These are phyloP conservation scores for Murraya paniculata DNA, from an alignment of 345 rosid genomes.

Conservation along the genomic window DNA sequence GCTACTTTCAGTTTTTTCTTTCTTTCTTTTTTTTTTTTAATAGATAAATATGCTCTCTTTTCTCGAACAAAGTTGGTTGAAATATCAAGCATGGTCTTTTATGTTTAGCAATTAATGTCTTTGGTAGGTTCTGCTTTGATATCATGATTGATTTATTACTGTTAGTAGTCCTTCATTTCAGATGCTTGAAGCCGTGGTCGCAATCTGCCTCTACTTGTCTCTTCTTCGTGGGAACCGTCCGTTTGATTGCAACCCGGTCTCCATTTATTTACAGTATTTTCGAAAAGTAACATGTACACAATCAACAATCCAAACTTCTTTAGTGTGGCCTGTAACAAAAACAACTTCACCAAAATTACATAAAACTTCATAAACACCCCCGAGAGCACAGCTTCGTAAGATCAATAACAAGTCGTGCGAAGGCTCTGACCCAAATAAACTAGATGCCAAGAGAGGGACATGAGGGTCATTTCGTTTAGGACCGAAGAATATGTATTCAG, in stretches of 20 bases:
- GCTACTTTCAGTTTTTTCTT: too few relatives aligned
- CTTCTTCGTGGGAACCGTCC: not conserved
- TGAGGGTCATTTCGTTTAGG: conserved; percentile 47
- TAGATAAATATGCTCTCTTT: too few relatives aligned
- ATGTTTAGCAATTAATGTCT: too few relatives aligned
- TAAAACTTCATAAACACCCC: not conserved
- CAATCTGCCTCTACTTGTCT: not conserved
- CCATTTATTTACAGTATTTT: not conserved
- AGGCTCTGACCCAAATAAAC: conserved; percentile 56
- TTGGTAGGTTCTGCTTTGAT: too few relatives aligned
- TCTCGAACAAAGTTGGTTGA: too few relatives aligned
- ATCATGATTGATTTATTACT: too few relatives aligned
- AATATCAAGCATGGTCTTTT: too few relatives aligned
- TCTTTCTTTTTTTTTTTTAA: too few relatives aligned
- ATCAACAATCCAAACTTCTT: not conserved
- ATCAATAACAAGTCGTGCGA: conserved; percentile 13
- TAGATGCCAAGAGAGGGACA: conserved; percentile 68
- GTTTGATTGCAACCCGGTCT: too few relatives aligned
- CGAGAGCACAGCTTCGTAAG: not conserved
- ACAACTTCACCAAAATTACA: not conserved
- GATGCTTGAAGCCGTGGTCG: not conserved
- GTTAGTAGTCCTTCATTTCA: not conserved
- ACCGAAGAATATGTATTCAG: conserved; percentile 65
- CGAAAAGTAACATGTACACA: not conserved
- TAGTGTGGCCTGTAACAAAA: not conserved